Conservation (phyloP, 2,329 filamentous ascomycete genomes). For the Talaromyces albobiverticillius region DNA sequence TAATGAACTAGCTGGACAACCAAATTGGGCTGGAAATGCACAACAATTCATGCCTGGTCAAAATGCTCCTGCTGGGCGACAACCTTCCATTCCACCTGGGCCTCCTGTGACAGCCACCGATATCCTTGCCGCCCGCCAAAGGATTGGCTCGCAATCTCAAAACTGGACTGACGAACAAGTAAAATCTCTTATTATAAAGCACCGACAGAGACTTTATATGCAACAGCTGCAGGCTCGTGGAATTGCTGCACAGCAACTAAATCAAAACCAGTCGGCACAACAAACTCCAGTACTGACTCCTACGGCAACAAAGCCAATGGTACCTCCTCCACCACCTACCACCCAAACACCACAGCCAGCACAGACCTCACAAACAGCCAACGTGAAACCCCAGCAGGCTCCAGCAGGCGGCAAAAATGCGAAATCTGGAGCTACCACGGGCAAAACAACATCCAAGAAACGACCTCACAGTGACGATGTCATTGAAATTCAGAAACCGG, state of each 20-base stretch:
- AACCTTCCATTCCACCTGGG: constrained; percentile 15
- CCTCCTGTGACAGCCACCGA: constrained; percentile 33
- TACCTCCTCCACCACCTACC: constrained; percentile 20
- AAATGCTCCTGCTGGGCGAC: constrained; percentile 27
- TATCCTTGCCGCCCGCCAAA: constrained; percentile 35
- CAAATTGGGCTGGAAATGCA: constrained; percentile 25
- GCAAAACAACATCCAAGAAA: constrained; percentile 40
- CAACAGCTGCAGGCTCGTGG: constrained; percentile 28
- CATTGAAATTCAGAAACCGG: constrained; percentile 41
- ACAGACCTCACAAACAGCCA: constrained; percentile 21
- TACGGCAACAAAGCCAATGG: constrained; percentile 23
- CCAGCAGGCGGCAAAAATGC: constrained; percentile 7
- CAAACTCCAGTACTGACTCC: constrained; percentile 23
- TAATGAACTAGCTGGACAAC: constrained; percentile 21
- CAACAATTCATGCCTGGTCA: constrained; percentile 29
- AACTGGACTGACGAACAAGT: constrained; percentile 44
- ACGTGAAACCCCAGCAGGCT: constrained; percentile 8
- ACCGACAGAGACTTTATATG: constrained; percentile 35
- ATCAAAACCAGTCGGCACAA: constrained; percentile 19
- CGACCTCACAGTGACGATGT: constrained; percentile 46
- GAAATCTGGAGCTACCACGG: constrained; percentile 23
- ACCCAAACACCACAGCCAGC: constrained; percentile 25
- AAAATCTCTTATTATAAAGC: constrained; percentile 31
- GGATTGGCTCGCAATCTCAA: constrained; percentile 30
- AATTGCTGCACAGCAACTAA: constrained; percentile 10